Evolutionary conservation across 306 rosid genomes (phyloP), one percentile per base, ranked within the genome.

Genomic region (Pueraria montana): DNA sequence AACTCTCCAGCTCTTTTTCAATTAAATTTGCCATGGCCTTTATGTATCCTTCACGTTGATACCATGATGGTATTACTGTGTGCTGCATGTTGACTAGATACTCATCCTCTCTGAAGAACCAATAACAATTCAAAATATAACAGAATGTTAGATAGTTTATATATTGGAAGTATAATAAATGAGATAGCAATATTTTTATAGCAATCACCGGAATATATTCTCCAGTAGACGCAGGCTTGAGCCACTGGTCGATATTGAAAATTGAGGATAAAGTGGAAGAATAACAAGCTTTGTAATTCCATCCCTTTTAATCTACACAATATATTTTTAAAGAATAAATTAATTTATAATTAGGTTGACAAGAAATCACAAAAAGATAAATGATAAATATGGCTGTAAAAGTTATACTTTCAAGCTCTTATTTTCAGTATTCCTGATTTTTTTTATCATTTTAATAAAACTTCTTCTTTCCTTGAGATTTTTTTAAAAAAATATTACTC

Each of bases 61-160:
- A 93, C 97, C 97, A 93, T 1, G 97, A 93, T 72, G 97, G 97
- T 83, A 93, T 93, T 38, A 93, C 97, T 10, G 97, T 91, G 87
- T 93, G 98, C 85, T 93, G 94, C 98, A 93, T 93, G 90, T 91
- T 91, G 88, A 93, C 92, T 61, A 93, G 87, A 84, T 93, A 93
- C 68, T 93, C 94, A 53, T 93, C 98, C 88, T 93, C 94, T 77
- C 98, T 93, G 72, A 76, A 72, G 82, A 83, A 86, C 49, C 66
- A 84, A 65, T n/a, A 36, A 61, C 26, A 66, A 42, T 14, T 65
- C 13, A 48, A 76, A 84, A 80, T 34, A 81, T 30, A 79, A 61
- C 74, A 30, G 55, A 83, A 77, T 55, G 45, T 48, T 62, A 34
- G 20, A 68, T 34, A 53, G 43, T 72, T 67, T 30, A 80, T 43